These are phyloP conservation scores for Quercus ilex DNA, from an alignment of 306 rosid species.

Conservation along the genomic window DNA sequence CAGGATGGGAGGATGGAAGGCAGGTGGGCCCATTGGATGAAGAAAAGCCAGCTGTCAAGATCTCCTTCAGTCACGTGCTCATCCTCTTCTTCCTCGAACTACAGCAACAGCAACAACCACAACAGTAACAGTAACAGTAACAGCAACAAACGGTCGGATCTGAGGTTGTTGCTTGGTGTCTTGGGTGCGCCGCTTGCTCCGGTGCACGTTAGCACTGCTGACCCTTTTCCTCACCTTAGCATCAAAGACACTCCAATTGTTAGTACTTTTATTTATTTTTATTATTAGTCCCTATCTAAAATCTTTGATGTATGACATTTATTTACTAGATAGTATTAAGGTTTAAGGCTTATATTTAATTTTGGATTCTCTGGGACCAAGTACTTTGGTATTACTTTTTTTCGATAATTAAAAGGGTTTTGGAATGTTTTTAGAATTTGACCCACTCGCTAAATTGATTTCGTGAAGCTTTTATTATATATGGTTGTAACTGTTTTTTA, in stretches of 20 bases:
- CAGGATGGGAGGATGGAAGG: conserved; percentile 71
- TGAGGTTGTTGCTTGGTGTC: conserved; percentile 87
- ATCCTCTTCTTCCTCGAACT: conserved; percentile 10
- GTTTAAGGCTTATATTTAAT: too few relatives aligned
- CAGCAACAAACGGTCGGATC: conserved; percentile 68
- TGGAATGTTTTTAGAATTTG: too few relatives aligned
- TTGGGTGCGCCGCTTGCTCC: conserved; percentile 96
- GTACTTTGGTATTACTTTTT: too few relatives aligned
- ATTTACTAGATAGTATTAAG: neutral
- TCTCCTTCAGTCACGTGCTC: conserved; percentile 72
- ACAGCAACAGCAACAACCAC: neutral
- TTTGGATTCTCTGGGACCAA: too few relatives aligned
- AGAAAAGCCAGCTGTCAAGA: conserved; percentile 74
- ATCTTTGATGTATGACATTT: too few relatives aligned
- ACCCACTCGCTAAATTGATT: too few relatives aligned
- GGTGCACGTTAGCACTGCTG: conserved; percentile 78
- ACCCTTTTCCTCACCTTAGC: conserved; percentile 87
- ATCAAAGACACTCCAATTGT: conserved; percentile 98
- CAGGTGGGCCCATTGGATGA: conserved; percentile 91
- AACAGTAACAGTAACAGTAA: too few relatives aligned
- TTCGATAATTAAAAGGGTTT: too few relatives aligned
- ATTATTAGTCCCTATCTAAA: too few relatives aligned
- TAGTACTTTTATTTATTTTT: conserved; percentile 19
- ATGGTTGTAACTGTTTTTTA: neutral
- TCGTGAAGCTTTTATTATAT: too few relatives aligned